Evolutionary conservation across 257 asterid species (phyloP).

Genomic region (Euphrasia confusa): DNA sequence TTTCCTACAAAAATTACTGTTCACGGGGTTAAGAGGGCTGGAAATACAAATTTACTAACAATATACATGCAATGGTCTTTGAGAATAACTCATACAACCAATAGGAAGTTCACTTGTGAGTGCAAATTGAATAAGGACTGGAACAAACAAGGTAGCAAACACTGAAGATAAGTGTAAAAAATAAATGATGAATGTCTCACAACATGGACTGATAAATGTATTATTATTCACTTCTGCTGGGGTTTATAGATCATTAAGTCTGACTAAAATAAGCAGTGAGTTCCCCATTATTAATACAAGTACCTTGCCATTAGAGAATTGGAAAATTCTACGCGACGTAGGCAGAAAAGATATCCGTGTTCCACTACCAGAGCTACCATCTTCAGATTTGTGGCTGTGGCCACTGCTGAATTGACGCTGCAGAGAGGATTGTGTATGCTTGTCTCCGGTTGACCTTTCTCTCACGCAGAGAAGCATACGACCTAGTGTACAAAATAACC

Average conservation of each 20-base stretch:
- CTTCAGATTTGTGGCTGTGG: conserved; percentile 79
- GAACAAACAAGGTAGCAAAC: conserved; percentile 14
- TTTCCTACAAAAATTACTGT: neutral
- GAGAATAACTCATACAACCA: conserved; percentile 1
- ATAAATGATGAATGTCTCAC: conserved; percentile 2
- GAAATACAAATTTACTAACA: conserved; percentile 4
- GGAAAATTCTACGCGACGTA: conserved; percentile 96
- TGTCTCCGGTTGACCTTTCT: conserved; percentile 75
- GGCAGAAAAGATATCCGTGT: conserved; percentile 93
- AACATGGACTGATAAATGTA: neutral
- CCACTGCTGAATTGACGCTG: conserved; percentile 97
- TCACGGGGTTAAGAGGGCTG: conserved; percentile 6
- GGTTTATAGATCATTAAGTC: neutral
- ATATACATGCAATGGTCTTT: neutral
- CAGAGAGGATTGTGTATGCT: conserved; percentile 72
- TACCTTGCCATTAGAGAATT: conserved; percentile 95
- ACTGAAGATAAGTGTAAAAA: neutral
- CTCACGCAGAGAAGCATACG: conserved; percentile 99
- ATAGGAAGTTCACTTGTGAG: neutral
- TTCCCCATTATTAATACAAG: conserved; percentile 11
- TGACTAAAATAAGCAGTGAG: neutral
- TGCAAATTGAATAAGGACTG: neutral
- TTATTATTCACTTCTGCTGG: neutral
- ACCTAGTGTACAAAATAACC: conserved; percentile 41
- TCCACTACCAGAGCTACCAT: conserved; percentile 68